Evolutionary conservation across 2,329 filamentous ascomycete species (phyloP).

Genomic region (Talaromyces sp.): DNA sequence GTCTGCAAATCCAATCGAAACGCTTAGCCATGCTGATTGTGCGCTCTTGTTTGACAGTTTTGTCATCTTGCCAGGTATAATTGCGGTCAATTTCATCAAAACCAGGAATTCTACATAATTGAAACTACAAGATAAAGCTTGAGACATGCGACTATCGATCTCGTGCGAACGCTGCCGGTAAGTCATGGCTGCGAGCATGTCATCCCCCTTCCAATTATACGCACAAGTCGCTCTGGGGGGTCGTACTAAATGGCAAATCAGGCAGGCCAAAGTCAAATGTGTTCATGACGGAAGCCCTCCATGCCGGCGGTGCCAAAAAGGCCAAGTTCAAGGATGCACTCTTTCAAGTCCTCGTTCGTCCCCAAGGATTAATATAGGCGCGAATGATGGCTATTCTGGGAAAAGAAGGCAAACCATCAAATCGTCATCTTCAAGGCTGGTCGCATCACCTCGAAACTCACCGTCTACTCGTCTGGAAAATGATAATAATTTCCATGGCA

Average conservation of each 20-base stretch:
- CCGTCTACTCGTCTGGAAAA: background rate
- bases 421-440: background rate
- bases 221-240: background rate
- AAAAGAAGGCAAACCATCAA: background rate
- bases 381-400: background rate
- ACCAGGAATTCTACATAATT: background rate
- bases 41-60: background rate
- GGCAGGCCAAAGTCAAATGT: constrained; percentile 32
- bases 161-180: constrained; percentile 32
- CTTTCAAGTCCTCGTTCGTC: constrained; percentile 26
- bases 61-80: background rate
- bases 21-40: background rate
- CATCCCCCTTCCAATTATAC: background rate
- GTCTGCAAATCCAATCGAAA: background rate
- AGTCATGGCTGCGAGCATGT: background rate
- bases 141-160: constrained; percentile 28
- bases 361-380: constrained; percentile 5
- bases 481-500: background rate
- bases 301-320: constrained; percentile 26
- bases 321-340: constrained; percentile 18
- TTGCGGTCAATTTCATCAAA: background rate
- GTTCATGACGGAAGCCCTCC: constrained; percentile 29
- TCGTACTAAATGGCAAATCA: constrained; percentile 8
- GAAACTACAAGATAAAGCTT: background rate
- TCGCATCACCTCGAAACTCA: background rate